These are phyloP conservation scores for Hypomyces rosellus DNA, from an alignment of 2,329 filamentous ascomycete species.

Conservation along the genomic window DNA sequence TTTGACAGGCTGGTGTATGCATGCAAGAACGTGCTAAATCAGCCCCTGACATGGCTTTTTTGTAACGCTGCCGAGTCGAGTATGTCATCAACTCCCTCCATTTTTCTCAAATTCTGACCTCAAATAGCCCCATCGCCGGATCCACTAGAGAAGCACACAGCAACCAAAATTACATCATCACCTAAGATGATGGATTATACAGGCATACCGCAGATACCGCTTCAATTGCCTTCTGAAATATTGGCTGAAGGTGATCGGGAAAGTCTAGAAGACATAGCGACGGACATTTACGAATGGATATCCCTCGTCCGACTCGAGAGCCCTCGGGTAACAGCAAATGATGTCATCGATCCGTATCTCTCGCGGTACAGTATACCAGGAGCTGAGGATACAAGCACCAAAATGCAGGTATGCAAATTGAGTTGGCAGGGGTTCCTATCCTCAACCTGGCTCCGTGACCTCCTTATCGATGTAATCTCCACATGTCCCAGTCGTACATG, in stretches of 20 bases:
- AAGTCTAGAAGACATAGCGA: constrained; percentile 56
- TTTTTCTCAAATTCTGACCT: background rate
- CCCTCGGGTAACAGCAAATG: constrained; percentile 50
- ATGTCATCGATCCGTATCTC: constrained; percentile 62
- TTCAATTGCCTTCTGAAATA: constrained; percentile 20
- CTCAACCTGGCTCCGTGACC: constrained; percentile 44
- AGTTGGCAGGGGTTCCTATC: constrained; percentile 56
- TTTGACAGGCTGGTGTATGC: constrained; percentile 76
- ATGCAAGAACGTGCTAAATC: constrained; percentile 67
- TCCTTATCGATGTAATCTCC: constrained; percentile 40
- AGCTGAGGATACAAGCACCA: constrained; percentile 21
- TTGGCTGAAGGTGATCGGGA: constrained; percentile 33
- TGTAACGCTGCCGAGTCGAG: constrained; percentile 46
- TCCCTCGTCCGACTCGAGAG: constrained; percentile 61
- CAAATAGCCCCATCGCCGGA: constrained; percentile 40
- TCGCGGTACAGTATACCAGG: constrained; percentile 58
- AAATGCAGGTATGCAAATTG: constrained; percentile 40
- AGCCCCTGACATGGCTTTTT: constrained; percentile 70
- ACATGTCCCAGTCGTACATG: constrained; percentile 41
- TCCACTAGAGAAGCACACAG: constrained; percentile 40
- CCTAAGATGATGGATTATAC: constrained; percentile 15
- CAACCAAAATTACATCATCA: constrained; percentile 34
- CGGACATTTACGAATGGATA: constrained; percentile 68
- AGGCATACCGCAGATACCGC: constrained; percentile 17
- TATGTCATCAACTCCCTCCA: constrained; percentile 14